Base-by-base conservation (phyloP, 1,139 yeast genomes). In the Magnusiomyces tetraspermus region DNA sequence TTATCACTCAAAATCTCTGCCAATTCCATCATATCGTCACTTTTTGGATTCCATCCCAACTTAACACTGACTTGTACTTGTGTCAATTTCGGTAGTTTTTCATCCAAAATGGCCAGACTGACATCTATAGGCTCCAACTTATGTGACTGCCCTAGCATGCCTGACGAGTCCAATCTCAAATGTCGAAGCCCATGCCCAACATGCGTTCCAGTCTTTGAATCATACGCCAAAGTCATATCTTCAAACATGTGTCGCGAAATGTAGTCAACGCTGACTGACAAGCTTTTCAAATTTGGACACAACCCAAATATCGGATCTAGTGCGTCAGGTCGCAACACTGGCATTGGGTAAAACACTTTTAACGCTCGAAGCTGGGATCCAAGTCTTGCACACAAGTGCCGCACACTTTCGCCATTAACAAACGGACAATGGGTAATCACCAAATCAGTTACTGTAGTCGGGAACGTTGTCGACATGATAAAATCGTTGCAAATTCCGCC, bases 401-500 rank as follows among this genome's bases (percentile, higher is more conserved):
- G 79, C 23, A 89, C 80, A 42, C 74, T 71, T 52, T 82, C 84
- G 1, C 71, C 69, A 37, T 73, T 77, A 31, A 92, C 73, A 51
- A 78, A 73, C 0, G 97, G 97, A 68, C 97, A 92, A 66, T 88
- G 95, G 0, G 95, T 85, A 63, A 92, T 76, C 57, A 88, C 90
- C 50, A 92, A 69, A 31, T 79, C 78, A 2, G 79, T 79, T 46
- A 92, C 82, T 1, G 90, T 79, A 2, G 63, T 53, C 0, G 98
- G 97, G 64, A 92, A 82, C 11, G 70, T 65, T 1, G 94, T 80
- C 33, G 75, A 76, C 43, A 75, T 69, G 26, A 92, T 72, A 66
- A 92, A 90, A 41, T 80, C 85, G 63, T 89, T 87, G 1, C 94
- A 79, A 5, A 92, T 81, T 4, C 97, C 96, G 1, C 98, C 98